phyloP scores from a whole-genome alignment of 495 filamentous ascomycete genomes.

The Penicillium maclennaniae region DNA sequence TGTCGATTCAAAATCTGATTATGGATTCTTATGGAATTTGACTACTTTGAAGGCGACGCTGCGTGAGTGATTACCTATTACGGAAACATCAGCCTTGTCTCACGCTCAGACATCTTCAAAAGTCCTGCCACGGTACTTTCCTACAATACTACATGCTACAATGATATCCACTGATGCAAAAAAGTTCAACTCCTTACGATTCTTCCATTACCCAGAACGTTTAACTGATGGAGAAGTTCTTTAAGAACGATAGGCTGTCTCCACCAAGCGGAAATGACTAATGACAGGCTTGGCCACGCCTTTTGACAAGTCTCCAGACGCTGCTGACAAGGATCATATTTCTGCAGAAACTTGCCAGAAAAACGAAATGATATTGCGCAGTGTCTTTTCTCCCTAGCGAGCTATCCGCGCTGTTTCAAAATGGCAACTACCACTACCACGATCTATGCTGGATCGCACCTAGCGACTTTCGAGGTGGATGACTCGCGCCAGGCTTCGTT shows the following conservation, averaged over 20 bases:
- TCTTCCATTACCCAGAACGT: background rate
- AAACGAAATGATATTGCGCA: background rate
- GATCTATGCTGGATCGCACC: background rate
- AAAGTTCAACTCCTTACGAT: too few relatives aligned
- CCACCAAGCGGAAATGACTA: constrained; percentile 5
- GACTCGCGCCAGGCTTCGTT: constrained; percentile 4
- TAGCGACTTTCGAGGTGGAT: background rate
- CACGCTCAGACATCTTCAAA: background rate
- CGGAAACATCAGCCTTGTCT: background rate
- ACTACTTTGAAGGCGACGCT: background rate
- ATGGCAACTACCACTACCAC: constrained; percentile 1
- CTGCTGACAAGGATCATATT: background rate
- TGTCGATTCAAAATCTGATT: too few relatives aligned
- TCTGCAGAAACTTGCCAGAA: background rate
- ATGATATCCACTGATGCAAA: too few relatives aligned
- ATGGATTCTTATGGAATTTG: too few relatives aligned
- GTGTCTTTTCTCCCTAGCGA: background rate
- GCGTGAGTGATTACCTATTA: background rate
- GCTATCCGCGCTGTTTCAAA: background rate
- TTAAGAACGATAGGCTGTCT: background rate
- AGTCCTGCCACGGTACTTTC: background rate
- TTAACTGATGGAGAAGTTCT: background rate
- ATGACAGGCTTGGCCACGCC: background rate
- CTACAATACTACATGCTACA: background rate
- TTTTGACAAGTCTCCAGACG: background rate